phyloP scores from a whole-genome alignment of 1,284 basidiomycete genomes.

The Ustilago tritici region DNA sequence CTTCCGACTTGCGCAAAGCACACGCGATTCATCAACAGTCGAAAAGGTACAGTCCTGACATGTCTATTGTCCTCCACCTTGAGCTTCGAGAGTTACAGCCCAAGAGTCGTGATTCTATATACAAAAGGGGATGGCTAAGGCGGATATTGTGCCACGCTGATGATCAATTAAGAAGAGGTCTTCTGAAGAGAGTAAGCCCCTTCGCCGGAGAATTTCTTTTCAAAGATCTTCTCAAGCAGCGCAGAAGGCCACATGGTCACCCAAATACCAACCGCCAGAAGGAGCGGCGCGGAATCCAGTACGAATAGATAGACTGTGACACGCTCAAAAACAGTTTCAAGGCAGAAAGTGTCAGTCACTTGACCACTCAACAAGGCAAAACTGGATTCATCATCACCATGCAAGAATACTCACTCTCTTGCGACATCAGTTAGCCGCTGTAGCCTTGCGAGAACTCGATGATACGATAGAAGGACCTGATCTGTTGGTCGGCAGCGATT shows the following conservation, averaged over 20 bases:
- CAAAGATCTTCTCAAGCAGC: slow-evolving; percentile 34
- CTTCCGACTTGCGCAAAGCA: background rate
- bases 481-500: slow-evolving; percentile 6
- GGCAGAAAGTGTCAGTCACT: background rate
- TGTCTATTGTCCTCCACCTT: background rate
- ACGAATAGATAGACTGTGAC: slow-evolving; percentile 45
- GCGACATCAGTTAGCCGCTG: slow-evolving; percentile 43
- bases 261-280: slow-evolving; percentile 51
- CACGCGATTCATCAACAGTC: background rate
- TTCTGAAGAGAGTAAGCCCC: slow-evolving; percentile 12
- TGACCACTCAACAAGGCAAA: background rate
- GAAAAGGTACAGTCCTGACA: background rate
- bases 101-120: background rate
- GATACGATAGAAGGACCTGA: slow-evolving; percentile 55
- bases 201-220: slow-evolving; percentile 14
- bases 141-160: background rate
- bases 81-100: background rate
- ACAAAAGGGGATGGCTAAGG: background rate
- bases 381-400: background rate
- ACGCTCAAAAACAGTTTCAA: background rate
- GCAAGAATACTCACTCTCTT: slow-evolving; percentile 39
- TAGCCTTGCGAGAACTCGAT: slow-evolving; percentile 57
- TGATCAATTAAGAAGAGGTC: slow-evolving; percentile 4
- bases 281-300: slow-evolving; percentile 52
- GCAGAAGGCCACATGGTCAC: slow-evolving; percentile 48